A percentile compares a stretch with the other conserved stretches of the same genome.
These are phyloP conservation scores for Russula foetens DNA, from an alignment of 768 basidiomycete genomes.

Conservation along the genomic window DNA sequence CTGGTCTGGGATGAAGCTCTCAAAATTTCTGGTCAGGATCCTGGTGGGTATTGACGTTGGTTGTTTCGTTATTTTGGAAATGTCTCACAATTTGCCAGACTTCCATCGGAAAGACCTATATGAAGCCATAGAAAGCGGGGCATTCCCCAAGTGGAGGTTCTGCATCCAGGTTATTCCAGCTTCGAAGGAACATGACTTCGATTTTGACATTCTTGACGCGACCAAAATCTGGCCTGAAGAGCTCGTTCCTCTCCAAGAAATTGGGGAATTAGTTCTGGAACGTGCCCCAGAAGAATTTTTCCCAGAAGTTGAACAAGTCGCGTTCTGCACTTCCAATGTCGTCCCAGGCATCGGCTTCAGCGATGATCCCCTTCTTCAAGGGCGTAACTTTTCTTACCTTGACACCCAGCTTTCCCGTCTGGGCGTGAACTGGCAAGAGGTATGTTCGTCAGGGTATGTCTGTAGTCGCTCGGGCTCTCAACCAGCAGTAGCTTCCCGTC, in stretches of 20 bases:
- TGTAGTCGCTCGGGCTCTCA: neutral
- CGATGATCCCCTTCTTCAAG: slow-evolving; percentile 75
- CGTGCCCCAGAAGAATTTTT: slow-evolving; percentile 69
- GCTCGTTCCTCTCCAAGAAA: slow-evolving; percentile 62
- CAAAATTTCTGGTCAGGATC: slow-evolving; percentile 77
- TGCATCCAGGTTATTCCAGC: slow-evolving; percentile 68
- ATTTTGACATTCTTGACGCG: slow-evolving; percentile 81
- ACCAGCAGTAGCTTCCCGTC: slow-evolving; percentile 55
- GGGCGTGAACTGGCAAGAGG: slow-evolving; percentile 73
- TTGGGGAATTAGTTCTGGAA: slow-evolving; percentile 68
- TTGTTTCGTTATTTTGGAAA: neutral
- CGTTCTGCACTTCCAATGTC: slow-evolving; percentile 64
- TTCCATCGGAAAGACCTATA: slow-evolving; percentile 83
- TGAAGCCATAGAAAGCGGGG: slow-evolving; percentile 70
- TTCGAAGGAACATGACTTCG: slow-evolving; percentile 68
- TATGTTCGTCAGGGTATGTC: slow-evolving; percentile 20
- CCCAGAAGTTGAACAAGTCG: slow-evolving; percentile 81
- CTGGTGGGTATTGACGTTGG: slow-evolving; percentile 34
- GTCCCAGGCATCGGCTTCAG: slow-evolving; percentile 56
- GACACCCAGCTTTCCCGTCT: slow-evolving; percentile 79
- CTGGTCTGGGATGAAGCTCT: slow-evolving; percentile 87
- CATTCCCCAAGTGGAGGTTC: slow-evolving; percentile 71
- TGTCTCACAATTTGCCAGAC: neutral
- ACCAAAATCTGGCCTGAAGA: slow-evolving; percentile 87
- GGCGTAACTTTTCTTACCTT: slow-evolving; percentile 80